phyloP scores from a whole-genome alignment of 2,329 filamentous ascomycete species.

The Aotearoamyces nothofagi region DNA sequence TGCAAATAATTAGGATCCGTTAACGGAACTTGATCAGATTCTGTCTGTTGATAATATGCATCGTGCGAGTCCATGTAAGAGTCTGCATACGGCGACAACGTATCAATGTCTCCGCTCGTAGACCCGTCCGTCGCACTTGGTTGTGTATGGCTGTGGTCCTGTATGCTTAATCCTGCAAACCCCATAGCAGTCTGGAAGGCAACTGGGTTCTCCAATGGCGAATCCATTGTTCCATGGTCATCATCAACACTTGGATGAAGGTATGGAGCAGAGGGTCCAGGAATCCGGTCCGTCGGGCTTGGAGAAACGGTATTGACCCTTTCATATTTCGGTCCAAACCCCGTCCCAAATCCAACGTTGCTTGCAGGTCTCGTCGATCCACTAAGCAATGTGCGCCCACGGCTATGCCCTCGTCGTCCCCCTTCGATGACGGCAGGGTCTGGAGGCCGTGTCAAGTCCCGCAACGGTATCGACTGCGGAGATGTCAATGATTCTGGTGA shows the following conservation, averaged over 20 bases:
- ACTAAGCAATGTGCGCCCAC: constrained; percentile 18
- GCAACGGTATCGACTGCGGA: constrained; percentile 56
- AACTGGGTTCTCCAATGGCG: constrained; percentile 15
- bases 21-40: constrained; percentile 44
- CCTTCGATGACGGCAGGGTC: constrained; percentile 14
- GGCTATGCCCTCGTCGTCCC: constrained; percentile 12
- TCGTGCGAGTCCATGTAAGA: constrained; percentile 8
- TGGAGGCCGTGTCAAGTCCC: constrained; percentile 33
- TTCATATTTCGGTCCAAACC: constrained; percentile 16
- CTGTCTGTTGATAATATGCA: constrained; percentile 22
- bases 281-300: constrained; percentile 10
- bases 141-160: constrained; percentile 16
- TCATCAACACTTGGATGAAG: constrained; percentile 8
- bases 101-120: constrained; percentile 13
- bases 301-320: constrained; percentile 16
- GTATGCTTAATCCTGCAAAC: constrained; percentile 19
- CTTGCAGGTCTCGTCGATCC: constrained; percentile 13
- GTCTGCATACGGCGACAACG: constrained; percentile 13
- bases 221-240: constrained; percentile 8
- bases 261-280: constrained; percentile 5
- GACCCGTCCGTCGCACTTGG: constrained; percentile 7
- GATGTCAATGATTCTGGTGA: constrained; percentile 25
- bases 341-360: constrained; percentile 7
- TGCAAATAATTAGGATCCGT: constrained; percentile 39
- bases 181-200: constrained; percentile 19